Evolutionary conservation across 2,329 filamentous ascomycete genomes (phyloP).

Genomic region (Phialemoniopsis sp.): DNA sequence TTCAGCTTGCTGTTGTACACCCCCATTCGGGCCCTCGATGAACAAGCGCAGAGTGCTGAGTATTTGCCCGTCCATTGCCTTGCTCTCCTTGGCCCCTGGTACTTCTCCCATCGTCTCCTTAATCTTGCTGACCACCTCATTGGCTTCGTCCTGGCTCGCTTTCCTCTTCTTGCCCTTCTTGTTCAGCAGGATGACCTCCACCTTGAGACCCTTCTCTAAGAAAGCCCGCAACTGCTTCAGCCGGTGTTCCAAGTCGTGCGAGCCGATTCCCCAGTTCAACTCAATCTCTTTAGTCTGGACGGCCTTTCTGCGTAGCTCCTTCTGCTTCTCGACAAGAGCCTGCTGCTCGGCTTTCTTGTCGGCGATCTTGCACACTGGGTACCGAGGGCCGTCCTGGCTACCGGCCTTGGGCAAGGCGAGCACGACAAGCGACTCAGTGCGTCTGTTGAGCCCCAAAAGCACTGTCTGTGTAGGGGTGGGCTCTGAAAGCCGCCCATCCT

Average conservation of each 20-base stretch:
- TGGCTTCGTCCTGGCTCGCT: slow-evolving; percentile 58
- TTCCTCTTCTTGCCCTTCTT: slow-evolving; percentile 60
- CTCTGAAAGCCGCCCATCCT: slow-evolving; percentile 29
- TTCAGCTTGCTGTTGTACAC: slow-evolving; percentile 5
- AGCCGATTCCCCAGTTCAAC: slow-evolving; percentile 81
- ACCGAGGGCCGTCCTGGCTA: slow-evolving; percentile 16
- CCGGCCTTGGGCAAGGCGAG: slow-evolving; percentile 27
- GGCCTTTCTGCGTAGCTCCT: slow-evolving; percentile 29
- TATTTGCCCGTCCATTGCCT: slow-evolving; percentile 35
- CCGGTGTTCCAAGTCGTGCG: slow-evolving; percentile 70
- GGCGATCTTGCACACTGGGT: slow-evolving; percentile 68
- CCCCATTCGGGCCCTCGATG: slow-evolving; percentile 27
- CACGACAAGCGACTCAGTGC: slow-evolving; percentile 34
- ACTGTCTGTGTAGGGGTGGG: slow-evolving; percentile 32
- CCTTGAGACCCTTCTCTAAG: slow-evolving; percentile 67
- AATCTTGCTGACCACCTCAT: slow-evolving; percentile 45
- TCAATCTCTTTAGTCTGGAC: slow-evolving; percentile 71
- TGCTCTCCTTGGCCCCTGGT: slow-evolving; percentile 33
- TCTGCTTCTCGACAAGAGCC: slow-evolving; percentile 35
- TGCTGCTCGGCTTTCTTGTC: slow-evolving; percentile 49
- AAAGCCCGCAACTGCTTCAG: slow-evolving; percentile 65
- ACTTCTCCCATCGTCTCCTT: slow-evolving; percentile 23
- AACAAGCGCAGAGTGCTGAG: slow-evolving; percentile 29
- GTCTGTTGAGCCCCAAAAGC: slow-evolving; percentile 29
- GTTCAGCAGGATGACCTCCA: slow-evolving; percentile 67